phyloP scores from a whole-genome alignment of 2,329 filamentous ascomycete genomes.

The Bertia moriformis region DNA sequence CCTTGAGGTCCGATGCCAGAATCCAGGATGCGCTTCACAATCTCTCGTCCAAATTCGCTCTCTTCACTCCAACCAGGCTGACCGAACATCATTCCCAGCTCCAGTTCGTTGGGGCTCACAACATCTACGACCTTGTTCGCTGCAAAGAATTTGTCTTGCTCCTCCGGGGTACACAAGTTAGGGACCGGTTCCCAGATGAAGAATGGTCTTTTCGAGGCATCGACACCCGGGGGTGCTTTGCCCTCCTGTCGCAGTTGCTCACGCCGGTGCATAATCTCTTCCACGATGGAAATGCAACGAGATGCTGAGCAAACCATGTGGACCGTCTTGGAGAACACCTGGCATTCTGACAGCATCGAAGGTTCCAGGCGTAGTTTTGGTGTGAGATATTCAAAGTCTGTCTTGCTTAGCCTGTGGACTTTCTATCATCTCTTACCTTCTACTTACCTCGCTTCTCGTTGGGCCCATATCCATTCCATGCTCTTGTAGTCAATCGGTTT shows the following conservation, averaged over 20 bases:
- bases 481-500: not conserved
- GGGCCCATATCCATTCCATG: not conserved
- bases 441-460: not conserved
- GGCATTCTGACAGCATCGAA: not conserved
- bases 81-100: constrained; percentile 77
- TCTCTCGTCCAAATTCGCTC: not conserved
- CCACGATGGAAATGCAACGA: constrained; percentile 63
- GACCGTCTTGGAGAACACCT: constrained; percentile 48
- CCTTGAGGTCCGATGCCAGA: not conserved
- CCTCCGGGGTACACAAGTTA: constrained; percentile 63
- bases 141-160: constrained; percentile 50
- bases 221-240: constrained; percentile 6
- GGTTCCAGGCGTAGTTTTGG: not conserved
- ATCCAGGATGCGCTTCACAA: not conserved
- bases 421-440: not conserved
- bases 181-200: constrained; percentile 96
- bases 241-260: not conserved
- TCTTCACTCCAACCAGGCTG: constrained; percentile 20
- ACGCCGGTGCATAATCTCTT: constrained; percentile 45
- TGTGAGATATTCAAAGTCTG: not conserved
- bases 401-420: not conserved
- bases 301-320: constrained; percentile 74
- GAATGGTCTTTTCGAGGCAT: constrained; percentile 39
- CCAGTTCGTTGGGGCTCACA: constrained; percentile 70
- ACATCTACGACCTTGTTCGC: constrained; percentile 45